phyloP scores from a whole-genome alignment of 139 green algal genomes.

The Chlorella sorokiniana region DNA sequence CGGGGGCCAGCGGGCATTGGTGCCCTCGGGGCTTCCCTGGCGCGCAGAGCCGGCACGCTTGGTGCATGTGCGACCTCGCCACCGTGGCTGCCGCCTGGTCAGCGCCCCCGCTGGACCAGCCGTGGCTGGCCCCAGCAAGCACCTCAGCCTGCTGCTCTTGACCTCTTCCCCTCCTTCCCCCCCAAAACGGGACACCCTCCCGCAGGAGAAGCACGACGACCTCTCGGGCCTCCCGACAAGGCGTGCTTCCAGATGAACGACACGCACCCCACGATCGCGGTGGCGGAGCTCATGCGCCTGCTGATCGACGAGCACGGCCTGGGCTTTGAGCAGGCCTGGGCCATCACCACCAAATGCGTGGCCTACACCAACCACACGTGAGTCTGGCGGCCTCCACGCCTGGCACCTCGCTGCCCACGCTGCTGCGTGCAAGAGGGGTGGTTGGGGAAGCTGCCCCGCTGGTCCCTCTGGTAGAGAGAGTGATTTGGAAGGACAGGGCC shows the following conservation, averaged over 20 bases:
- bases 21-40: too few relatives aligned
- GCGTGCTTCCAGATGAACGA: slow-evolving; percentile 91
- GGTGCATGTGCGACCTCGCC: too few relatives aligned
- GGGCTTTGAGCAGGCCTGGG: slow-evolving; percentile 85
- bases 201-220: slow-evolving; percentile 66
- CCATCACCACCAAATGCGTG: slow-evolving; percentile 82
- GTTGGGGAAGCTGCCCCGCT: too few relatives aligned
- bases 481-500: too few relatives aligned
- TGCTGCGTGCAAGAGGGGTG: neutral
- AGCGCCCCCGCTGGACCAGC: too few relatives aligned
- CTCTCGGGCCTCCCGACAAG: slow-evolving; percentile 77
- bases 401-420: neutral
- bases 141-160: neutral
- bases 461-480: too few relatives aligned
- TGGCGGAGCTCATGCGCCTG: slow-evolving; percentile 96
- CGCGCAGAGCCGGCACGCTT: too few relatives aligned
- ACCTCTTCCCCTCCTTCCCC: neutral
- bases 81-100: too few relatives aligned
- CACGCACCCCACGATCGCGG: slow-evolving; percentile 96
- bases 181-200: neutral
- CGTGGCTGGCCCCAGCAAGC: too few relatives aligned
- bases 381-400: neutral
- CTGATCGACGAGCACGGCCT: slow-evolving; percentile 95
- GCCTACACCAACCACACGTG: slow-evolving; percentile 99
- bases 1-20: too few relatives aligned